Evolutionary conservation across 805 yeast species (phyloP), one percentile per base, ranked within the genome.

Genomic region (Zygotorulaspora sp.): DNA sequence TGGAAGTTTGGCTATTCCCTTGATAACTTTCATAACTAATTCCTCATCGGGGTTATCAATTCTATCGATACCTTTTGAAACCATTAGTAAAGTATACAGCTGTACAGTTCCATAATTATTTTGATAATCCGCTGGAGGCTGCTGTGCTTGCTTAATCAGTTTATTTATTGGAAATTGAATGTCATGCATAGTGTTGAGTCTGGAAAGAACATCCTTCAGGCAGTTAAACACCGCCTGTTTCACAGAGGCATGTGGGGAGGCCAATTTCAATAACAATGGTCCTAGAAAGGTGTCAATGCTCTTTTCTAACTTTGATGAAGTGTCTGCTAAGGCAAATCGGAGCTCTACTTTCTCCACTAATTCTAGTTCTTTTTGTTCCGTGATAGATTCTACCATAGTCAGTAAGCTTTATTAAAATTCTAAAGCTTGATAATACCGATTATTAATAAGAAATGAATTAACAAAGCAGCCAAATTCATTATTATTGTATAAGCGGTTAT

Each of bases 301-400:
- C 2, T 71, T 54, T 52, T 83, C 80, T 38, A 88, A 72, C 52
- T 82, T 83, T 2, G 62, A 69, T 32, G 80, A 83, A 0, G 80
- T 67, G 33, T 74, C 75, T 0, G 97, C 85, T 28, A 90, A 64
- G 1, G 94, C 90, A 13, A 90, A 68, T 26, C 86, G 68, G 33
- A 89, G 72, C 58, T 89, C 97, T 1, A 85, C 96, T 55, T 80
- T 83, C 51, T 80, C 78, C 25, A 85, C 71, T 40, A 84, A 62
- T 1, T 73, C 68, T 32, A 79, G 59, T 52, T 85, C 94, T 24
- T 71, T 63, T 27, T 62, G 69, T 45, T 54, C 63, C 4, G 30
- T n/a, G n/a, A n/a, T n/a, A n/a, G n/a, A n/a, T n/a, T n/a, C n/a
- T n/a, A n/a, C n/a, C n/a, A n/a, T n/a, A n/a, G n/a, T n/a, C n/a